Evolutionary conservation across 768 basidiomycete species (phyloP), one percentile per base, ranked within the genome.

Genomic region (Boletus huronensis): DNA sequence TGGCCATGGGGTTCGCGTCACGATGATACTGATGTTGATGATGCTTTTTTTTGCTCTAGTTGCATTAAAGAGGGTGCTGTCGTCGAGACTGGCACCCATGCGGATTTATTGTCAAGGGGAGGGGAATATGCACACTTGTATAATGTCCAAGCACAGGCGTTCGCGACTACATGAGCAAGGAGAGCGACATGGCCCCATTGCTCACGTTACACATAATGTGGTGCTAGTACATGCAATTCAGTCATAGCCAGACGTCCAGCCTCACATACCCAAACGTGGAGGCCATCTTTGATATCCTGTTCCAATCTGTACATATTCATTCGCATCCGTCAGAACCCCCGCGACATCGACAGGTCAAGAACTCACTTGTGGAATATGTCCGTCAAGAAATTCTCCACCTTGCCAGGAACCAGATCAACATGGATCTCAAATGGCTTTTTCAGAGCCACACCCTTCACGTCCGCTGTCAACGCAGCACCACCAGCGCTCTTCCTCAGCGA

Each of bases 61-160:
- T 74, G 71, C 44, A 63, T 74, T 50, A 72, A 69, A 42, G 66
- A 65, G 14, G 71, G 72, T 1, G 26, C 53, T 7, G 60, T 73
- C n/a, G 57, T 68, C 11, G 74, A 74, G 55, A 56, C 46, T 6
- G 72, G 73, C 3, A 71, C 65, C n/a, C 74, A 75, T 46, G 50
- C 32, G 7, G 67, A 72, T 34, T 45, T 75, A 14, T 23, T 74
- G 32, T 55, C 52, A 4, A 60, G 19, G 29, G 61, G 41, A 36
- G 74, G 73, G 2, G 72, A 72, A 46, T 74, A 75, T 51, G 60
- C 64, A 28, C 62, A 56, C 14, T 52, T 74, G 49, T 73, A 73
- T 38, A 71, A 68, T 21, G 52, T 72, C 7, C 71, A 70, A 42
- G 69, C 70, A 2, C 60, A 65, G 54, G 70, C 69, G 17, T 72